These are phyloP conservation scores for Pythium phragmiticola DNA, from an alignment of 352 stramenopile genomes.

Conservation along the genomic window DNA sequence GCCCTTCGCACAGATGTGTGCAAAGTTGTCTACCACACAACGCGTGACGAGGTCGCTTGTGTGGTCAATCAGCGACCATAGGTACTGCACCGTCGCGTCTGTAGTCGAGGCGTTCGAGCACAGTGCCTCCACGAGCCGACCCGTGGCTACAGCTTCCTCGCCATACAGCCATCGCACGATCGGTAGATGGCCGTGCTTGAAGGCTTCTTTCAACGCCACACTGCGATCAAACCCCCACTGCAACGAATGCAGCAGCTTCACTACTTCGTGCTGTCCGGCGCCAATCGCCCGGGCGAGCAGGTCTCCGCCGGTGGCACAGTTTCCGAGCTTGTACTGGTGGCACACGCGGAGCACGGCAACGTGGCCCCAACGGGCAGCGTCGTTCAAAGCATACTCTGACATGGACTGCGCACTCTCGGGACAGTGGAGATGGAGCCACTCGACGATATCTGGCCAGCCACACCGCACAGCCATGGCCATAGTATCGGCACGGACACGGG, in stretches of 20 bases:
- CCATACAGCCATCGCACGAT: background rate
- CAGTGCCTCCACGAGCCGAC: background rate
- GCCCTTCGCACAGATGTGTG: background rate
- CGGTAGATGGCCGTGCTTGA: background rate
- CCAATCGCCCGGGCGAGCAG: background rate
- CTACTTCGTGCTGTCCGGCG: background rate
- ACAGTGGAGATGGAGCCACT: slow-evolving; percentile 13
- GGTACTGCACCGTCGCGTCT: background rate
- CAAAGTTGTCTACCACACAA: background rate
- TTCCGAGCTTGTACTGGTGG: slow-evolving; percentile 6
- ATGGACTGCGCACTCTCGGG: slow-evolving; percentile 2
- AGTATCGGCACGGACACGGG: slow-evolving; percentile 4
- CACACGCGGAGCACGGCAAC: slow-evolving; percentile 11
- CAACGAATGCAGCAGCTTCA: slow-evolving; percentile 1
- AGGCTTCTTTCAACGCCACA: background rate
- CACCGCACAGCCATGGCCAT: slow-evolving; percentile 19
- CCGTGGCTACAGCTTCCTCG: background rate
- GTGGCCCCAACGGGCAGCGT: slow-evolving; percentile 12
- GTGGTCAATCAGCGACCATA: slow-evolving; percentile 2
- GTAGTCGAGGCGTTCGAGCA: background rate
- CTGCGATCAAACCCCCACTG: background rate
- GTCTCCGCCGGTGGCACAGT: background rate
- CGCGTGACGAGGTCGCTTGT: background rate
- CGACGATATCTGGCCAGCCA: slow-evolving; percentile 14
- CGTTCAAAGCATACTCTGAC: background rate